These are phyloP conservation scores for Penicillium herquei DNA, from an alignment of 495 filamentous ascomycete species.

Conservation along the genomic window DNA sequence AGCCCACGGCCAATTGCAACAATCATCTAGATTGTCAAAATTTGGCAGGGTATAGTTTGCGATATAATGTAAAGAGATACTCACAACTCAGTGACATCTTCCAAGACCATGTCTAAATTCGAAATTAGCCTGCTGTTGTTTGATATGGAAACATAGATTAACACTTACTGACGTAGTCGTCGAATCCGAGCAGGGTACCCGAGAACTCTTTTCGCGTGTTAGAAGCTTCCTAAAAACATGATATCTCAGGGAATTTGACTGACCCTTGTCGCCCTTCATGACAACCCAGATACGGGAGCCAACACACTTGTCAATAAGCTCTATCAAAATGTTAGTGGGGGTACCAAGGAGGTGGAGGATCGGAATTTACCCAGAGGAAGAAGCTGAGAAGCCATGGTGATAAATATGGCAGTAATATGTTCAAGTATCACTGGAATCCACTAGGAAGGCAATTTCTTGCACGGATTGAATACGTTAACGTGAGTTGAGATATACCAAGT, in stretches of 20 bases:
- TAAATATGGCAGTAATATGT: neutral
- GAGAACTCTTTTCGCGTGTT: slow-evolving; percentile 70
- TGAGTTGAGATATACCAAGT: slow-evolving; percentile 13
- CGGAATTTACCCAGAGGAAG: slow-evolving; percentile 64
- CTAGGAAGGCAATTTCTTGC: neutral
- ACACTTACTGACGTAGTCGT: slow-evolving; percentile 98
- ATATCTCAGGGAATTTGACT: neutral
- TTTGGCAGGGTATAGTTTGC: neutral
- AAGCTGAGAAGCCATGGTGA: slow-evolving; percentile 72
- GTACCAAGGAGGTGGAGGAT: slow-evolving; percentile 2
- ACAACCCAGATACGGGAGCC: slow-evolving; percentile 97
- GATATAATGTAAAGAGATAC: slow-evolving; percentile 21
- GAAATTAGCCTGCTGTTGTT: slow-evolving; percentile 10
- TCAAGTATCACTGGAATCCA: neutral
- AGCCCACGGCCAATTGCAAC: neutral
- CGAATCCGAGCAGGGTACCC: slow-evolving; percentile 89
- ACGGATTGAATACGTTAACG: neutral
- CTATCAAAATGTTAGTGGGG: slow-evolving; percentile 47
- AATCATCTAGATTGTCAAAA: neutral
- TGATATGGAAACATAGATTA: slow-evolving; percentile 4
- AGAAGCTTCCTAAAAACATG: slow-evolving; percentile 5
- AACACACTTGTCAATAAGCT: slow-evolving; percentile 98
- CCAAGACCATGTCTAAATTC: slow-evolving; percentile 86
- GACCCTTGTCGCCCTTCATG: slow-evolving; percentile 98
- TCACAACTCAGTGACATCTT: slow-evolving; percentile 97